phyloP scores from a whole-genome alignment of 1,284 basidiomycete genomes.

The Stereum hirsutum region DNA sequence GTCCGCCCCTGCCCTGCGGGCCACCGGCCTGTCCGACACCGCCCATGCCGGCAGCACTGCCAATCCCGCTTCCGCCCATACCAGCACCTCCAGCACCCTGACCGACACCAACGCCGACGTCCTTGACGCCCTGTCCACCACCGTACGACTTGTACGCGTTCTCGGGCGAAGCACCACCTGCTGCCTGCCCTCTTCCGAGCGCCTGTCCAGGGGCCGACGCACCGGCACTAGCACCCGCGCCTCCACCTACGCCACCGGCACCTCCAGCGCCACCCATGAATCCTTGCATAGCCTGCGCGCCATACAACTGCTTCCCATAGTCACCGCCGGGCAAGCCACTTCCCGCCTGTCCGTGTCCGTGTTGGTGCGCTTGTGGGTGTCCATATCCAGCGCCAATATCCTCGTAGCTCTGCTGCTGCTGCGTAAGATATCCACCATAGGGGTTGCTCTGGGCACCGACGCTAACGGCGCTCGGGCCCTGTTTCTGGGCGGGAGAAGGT shows the following conservation, averaged over 20 bases:
- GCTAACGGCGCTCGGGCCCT: constrained; percentile 46
- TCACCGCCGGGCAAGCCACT: constrained; percentile 38
- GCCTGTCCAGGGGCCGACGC: too few species aligned
- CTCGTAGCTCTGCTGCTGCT: neutral
- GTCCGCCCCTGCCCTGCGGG: neutral
- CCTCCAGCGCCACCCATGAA: constrained; percentile 60
- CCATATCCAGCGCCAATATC: neutral
- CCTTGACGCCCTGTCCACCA: constrained; percentile 39
- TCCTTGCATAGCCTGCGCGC: constrained; percentile 53
- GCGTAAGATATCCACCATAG: constrained; percentile 41
- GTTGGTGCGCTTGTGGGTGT: constrained; percentile 32
- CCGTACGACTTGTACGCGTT: constrained; percentile 64
- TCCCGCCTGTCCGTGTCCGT: constrained; percentile 39
- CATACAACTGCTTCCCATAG: constrained; percentile 60
- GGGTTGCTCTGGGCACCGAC: constrained; percentile 45
- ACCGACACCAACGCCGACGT: constrained; percentile 34
- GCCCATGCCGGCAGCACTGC: constrained; percentile 29
- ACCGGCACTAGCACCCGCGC: constrained; percentile 34
- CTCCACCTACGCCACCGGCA: constrained; percentile 27
- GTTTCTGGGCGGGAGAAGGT: constrained; percentile 53
- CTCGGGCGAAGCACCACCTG: constrained; percentile 51
- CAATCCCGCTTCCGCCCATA: constrained; percentile 30
- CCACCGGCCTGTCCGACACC: constrained; percentile 16
- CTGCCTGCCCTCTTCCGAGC: too few species aligned
- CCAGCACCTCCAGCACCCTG: constrained; percentile 23